Evolutionary conservation across 306 rosid species (phyloP), one percentile per base, ranked within the genome.

Genomic region (Adenanthera pavonina): DNA sequence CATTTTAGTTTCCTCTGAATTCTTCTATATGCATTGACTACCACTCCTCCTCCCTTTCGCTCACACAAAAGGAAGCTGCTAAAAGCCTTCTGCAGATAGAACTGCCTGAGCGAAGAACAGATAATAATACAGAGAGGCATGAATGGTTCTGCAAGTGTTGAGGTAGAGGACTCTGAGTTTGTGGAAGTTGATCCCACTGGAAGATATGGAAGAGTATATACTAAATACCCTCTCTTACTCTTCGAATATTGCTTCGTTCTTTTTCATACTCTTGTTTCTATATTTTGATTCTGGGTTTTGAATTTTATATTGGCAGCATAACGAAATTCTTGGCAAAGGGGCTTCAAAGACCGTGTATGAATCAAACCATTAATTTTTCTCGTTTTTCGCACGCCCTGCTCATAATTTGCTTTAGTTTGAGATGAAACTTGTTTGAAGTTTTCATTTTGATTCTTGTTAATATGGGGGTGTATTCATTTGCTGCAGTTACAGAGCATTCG

Each of bases 141-240:
- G 99, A 86, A 90, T 84, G 83, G 88, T 81, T 89, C 53, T 89
- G 49, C 85, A 76, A 80, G 40, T 76, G 52, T 76, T 66, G 97
- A 86, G 47, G 59, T 81, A 74, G 94, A 83, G 49, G 69, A 64
- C 89, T 80, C 90, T 60, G 97, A 93, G 71, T 89, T 86, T 81
- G 97, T 93, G 75, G 99, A 96, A 87, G 91, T 91, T 88, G 99
- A 96, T 92, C 99, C 99, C 30, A 88, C 97, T 1, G 94, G 99
- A 83, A 93, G 99, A 96, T 96, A 96, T 87, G 98, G 99, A 91
- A 89, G 99, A 89, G 99, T 96, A 92, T 57, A 44, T 74, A 62
- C 14, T 92, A 87, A 56, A 61, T 69, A 72, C 17, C 19, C 70
- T 41, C 60, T 69, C 41, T 51, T 51, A 61, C 41, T 69, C 34